These are phyloP conservation scores for Hericium alpestre DNA, from an alignment of 768 basidiomycete species.

Conservation along the genomic window DNA sequence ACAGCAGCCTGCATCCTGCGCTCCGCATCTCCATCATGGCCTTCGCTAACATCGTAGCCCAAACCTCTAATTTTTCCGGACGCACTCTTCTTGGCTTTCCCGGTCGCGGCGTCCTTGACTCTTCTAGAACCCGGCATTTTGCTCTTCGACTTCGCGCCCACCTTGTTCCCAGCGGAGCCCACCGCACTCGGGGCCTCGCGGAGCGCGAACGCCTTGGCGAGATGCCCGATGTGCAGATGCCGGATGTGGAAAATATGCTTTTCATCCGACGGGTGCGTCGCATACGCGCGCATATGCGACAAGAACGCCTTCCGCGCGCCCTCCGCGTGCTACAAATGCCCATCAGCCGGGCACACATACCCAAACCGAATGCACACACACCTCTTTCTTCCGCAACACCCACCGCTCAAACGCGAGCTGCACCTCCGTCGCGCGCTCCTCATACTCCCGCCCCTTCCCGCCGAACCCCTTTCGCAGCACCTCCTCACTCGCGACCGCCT, in stretches of 20 bases:
- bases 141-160: not conserved
- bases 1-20: conserved; percentile 81
- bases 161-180: conserved; percentile 11
- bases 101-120: not conserved
- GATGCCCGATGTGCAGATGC: conserved; percentile 87
- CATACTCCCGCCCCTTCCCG: conserved; percentile 69
- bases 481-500: conserved; percentile 53
- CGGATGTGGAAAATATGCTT: conserved; percentile 96
- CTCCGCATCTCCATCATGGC: conserved; percentile 43
- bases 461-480: conserved; percentile 79
- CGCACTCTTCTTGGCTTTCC: not conserved
- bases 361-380: conserved; percentile 20
- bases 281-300: conserved; percentile 92
- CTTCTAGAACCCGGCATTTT: not conserved
- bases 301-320: conserved; percentile 78
- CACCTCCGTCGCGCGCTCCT: conserved; percentile 87
- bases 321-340: conserved; percentile 48
- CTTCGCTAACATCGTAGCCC: conserved; percentile 1
- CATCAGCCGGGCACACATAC: conserved; percentile 1
- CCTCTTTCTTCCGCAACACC: conserved; percentile 68
- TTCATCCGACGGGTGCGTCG: conserved; percentile 91
- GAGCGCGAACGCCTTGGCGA: conserved; percentile 85
- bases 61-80: too few relatives aligned
- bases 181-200: conserved; percentile 65
- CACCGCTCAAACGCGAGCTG: conserved; percentile 93